phyloP scores from a whole-genome alignment of 257 asterid species.

The Pogostemon cablin region DNA sequence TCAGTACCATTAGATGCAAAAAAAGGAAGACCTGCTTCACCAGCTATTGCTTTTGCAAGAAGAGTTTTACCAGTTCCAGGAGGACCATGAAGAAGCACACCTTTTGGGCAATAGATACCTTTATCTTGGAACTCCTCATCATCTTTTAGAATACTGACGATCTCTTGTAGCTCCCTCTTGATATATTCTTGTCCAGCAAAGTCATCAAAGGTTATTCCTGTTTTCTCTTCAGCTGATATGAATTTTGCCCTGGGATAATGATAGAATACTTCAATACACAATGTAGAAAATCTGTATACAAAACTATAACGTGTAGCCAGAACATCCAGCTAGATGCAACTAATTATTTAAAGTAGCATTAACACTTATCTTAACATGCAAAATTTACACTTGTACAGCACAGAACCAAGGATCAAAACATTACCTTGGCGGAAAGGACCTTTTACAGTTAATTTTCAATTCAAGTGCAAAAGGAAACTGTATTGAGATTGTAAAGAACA shows the following conservation, averaged over 20 bases:
- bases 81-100: slow-evolving; percentile 98
- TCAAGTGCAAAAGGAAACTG: slow-evolving; percentile 4
- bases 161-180: slow-evolving; percentile 96
- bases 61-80: slow-evolving; percentile 99
- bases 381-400: slow-evolving; percentile 2
- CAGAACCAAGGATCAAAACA: not conserved
- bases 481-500: slow-evolving; percentile 14
- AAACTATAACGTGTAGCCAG: slow-evolving; percentile 28
- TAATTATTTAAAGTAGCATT: not conserved
- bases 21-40: slow-evolving; percentile 99
- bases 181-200: slow-evolving; percentile 99
- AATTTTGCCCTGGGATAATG: slow-evolving; percentile 79
- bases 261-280: slow-evolving; percentile 34
- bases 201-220: slow-evolving; percentile 96
- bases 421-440: not conserved
- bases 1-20: slow-evolving; percentile 98
- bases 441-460: slow-evolving; percentile 13
- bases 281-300: slow-evolving; percentile 12
- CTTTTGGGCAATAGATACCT: slow-evolving; percentile 99
- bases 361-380: not conserved
- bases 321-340: slow-evolving; percentile 17
- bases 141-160: slow-evolving; percentile 82
- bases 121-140: slow-evolving; percentile 90
- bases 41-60: slow-evolving; percentile 99
- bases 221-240: slow-evolving; percentile 95